phyloP scores from a whole-genome alignment of 2,329 filamentous ascomycete genomes.

The Proliferodiscus dingleyae region DNA sequence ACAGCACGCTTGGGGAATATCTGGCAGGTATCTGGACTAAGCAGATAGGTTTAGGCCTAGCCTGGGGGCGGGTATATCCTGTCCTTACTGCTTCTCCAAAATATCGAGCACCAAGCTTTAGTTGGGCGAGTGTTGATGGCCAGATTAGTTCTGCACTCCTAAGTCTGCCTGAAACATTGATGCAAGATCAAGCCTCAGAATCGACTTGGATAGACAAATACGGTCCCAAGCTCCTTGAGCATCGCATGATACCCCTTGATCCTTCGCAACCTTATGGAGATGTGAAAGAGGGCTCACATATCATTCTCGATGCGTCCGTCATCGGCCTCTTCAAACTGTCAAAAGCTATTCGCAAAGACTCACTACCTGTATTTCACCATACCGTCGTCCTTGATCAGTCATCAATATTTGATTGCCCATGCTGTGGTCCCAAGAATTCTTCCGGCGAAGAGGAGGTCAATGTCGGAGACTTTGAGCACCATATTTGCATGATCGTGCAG shows the following conservation, averaged over 20 bases:
- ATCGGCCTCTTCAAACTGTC: not conserved
- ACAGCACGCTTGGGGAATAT: slow-evolving; percentile 5
- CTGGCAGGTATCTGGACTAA: slow-evolving; percentile 8
- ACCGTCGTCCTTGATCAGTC: not conserved
- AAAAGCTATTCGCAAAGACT: not conserved
- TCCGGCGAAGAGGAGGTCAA: not conserved
- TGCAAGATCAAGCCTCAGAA: not conserved
- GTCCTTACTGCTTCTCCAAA: not conserved
- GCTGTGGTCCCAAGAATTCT: not conserved
- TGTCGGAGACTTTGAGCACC: not conserved
- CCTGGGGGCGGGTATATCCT: slow-evolving; percentile 1
- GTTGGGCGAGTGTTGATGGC: slow-evolving; percentile 6
- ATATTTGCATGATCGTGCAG: slow-evolving; percentile 1
- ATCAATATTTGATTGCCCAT: slow-evolving; percentile 4
- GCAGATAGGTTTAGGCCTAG: not conserved
- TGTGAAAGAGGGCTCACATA: slow-evolving; percentile 2
- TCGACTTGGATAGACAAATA: slow-evolving; percentile 1
- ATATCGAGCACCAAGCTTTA: slow-evolving; percentile 10
- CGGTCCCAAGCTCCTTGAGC: not conserved
- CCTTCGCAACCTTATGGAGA: not conserved
- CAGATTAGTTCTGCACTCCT: not conserved
- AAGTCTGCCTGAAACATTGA: not conserved
- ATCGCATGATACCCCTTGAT: not conserved
- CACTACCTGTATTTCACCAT: not conserved
- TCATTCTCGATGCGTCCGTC: not conserved